Evolutionary conservation across 1,284 basidiomycete species (phyloP).

Genomic region (Irpex rosettiformis): DNA sequence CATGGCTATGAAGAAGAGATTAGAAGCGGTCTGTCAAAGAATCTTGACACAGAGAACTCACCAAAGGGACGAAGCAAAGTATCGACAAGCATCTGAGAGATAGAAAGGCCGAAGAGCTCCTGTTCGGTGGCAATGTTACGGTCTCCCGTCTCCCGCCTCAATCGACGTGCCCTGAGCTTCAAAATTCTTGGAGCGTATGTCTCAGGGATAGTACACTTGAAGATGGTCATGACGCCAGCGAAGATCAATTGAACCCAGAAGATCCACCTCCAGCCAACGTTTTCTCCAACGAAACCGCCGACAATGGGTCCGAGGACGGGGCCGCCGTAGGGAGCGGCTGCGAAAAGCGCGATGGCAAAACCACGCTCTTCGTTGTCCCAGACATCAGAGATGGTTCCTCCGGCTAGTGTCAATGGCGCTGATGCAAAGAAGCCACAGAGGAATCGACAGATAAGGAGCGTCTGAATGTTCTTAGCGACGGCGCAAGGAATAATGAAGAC

Average conservation of each 20-base stretch:
- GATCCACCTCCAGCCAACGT: slow-evolving; percentile 43
- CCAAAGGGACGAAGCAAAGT: slow-evolving; percentile 58
- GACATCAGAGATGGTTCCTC: slow-evolving; percentile 65
- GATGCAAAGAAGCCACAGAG: slow-evolving; percentile 66
- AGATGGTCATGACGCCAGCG: slow-evolving; percentile 42
- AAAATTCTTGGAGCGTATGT: slow-evolving; percentile 59
- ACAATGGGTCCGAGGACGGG: slow-evolving; percentile 64
- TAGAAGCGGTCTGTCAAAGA: no score
- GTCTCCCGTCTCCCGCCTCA: slow-evolving; percentile 39
- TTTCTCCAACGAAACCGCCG: slow-evolving; percentile 43
- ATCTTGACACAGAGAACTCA: slow-evolving; percentile 13
- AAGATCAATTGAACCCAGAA: slow-evolving; percentile 44
- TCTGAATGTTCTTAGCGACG: slow-evolving; percentile 59
- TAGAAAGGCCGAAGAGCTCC: slow-evolving; percentile 57
- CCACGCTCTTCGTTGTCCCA: slow-evolving; percentile 61
- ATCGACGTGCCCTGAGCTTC: slow-evolving; percentile 15
- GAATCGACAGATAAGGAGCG: slow-evolving; percentile 63
- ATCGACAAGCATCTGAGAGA: slow-evolving; percentile 46
- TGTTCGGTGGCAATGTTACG: slow-evolving; percentile 54
- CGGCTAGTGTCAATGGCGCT: slow-evolving; percentile 60
- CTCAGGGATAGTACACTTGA: slow-evolving; percentile 43
- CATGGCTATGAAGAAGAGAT: slow-evolving; percentile 37
- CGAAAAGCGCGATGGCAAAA: slow-evolving; percentile 57
- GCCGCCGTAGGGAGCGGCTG: slow-evolving; percentile 61
- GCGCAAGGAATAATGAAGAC: slow-evolving; percentile 33